Percentiles rank a stretch among this genome's conserved stretches.
phyloP scores from a whole-genome alignment of 1,139 yeast genomes.

The Kodamaea derodonti region DNA sequence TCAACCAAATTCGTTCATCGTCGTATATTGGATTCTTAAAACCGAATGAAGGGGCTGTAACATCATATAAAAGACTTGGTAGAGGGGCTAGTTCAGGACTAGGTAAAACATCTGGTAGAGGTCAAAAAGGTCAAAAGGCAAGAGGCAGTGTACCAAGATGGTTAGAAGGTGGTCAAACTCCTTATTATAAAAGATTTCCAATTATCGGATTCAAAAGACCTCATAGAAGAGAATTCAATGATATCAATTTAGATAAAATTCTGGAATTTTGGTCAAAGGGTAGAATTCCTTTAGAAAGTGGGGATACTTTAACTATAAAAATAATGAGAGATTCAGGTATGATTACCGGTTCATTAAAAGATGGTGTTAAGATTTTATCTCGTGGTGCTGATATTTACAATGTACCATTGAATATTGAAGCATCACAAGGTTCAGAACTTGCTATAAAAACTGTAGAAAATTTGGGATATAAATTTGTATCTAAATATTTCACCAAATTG shows the following conservation, averaged over 20 bases:
- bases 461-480: conserved; percentile 68
- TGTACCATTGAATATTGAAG: conserved; percentile 70
- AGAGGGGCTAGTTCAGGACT: conserved; percentile 94
- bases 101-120: conserved; percentile 95
- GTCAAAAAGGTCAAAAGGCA: conserved; percentile 98
- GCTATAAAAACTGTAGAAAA: conserved; percentile 74
- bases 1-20: conserved; percentile 8
- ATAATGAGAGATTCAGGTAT: conserved; percentile 72
- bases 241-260: conserved; percentile 55
- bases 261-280: conserved; percentile 64
- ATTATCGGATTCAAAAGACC: conserved; percentile 80
- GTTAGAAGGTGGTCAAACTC: conserved; percentile 99
- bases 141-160: conserved; percentile 85
- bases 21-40: conserved; percentile 35
- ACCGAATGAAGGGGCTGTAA: conserved; percentile 41
- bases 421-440: conserved; percentile 70
- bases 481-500: conserved; percentile 65
- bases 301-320: conserved; percentile 58
- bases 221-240: conserved; percentile 46
- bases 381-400: conserved; percentile 55
- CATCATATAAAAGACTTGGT: conserved; percentile 69
- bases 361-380: conserved; percentile 82
- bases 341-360: conserved; percentile 64
- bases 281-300: conserved; percentile 60
- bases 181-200: conserved; percentile 83